Evolutionary conservation across 1,284 basidiomycete species (phyloP), one percentile per base, ranked within the genome.

Genomic region (Anthracocystis panici-leucophaei): DNA sequence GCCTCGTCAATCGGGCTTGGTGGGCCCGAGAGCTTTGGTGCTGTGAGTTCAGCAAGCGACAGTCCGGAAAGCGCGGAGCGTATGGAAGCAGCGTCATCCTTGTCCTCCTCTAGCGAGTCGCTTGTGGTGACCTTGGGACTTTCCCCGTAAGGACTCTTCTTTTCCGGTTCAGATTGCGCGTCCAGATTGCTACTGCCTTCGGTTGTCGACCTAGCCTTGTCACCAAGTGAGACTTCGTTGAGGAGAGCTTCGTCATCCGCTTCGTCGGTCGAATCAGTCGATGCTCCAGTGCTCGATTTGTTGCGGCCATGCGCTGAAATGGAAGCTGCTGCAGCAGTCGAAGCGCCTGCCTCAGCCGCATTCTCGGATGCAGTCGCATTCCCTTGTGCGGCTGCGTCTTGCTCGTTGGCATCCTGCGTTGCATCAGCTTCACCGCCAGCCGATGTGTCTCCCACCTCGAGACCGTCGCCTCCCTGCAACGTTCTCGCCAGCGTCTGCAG

Each of bases 401-500:
- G 53, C 9, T n/a, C 44, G 21, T 25, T 40, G 40, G 27, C 8
- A n/a, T 45, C 41, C 21, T 65, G 53, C 18, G 38, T 35, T 6
- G 35, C 53, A 16, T 56, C 54, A 0, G 33, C 54, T 12, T 66
- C 66, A 4, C 57, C 59, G 1, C 60, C 58, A n/a, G 44, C 42
- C 2, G 70, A 66, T 2, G 59, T 50, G 29, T 75, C 72, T 33
- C 54, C 61, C n/a, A 70, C 55, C 35, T 67, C 75, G 18, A 57
- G 76, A 9, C 67, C 75, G 38, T 83, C 82, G 16, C 66, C 71
- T 14, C 80, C 78, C 35, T 84, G 83, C 58, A 84, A 55, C 4
- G 77, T 78, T 40, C 80, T 67, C 5, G 82, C 82, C 2, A 85
- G 76, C 6, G 70, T 70, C 57, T 85, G 83, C n/a, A 85, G 65